Evolutionary conservation across 2,329 filamentous ascomycete genomes (phyloP), one percentile per base, ranked within the genome.

Genomic region (Drechslera avenae): DNA sequence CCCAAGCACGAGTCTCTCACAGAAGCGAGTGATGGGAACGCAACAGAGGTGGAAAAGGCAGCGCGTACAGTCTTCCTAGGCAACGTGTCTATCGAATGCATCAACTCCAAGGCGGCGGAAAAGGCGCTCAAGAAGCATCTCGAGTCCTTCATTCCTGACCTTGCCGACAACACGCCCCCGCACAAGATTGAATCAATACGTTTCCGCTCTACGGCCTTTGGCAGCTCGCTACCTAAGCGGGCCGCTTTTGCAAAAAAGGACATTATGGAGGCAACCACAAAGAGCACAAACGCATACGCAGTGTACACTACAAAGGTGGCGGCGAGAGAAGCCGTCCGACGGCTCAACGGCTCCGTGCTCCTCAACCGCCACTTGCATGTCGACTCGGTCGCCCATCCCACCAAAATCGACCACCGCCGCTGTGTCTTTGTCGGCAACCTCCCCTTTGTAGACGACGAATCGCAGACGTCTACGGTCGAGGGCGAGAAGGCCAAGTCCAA

Each of bases 351-450:
- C 40, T 90, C 84, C 1, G 79, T 90, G 13, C 82, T 97, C 2
- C 83, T 99, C 13, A 89, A 90, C 61, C 87, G 94, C 26, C 94
- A 99, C 74, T 77, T 99, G 48, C 86, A 93, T 34, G 93, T 93
- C 18, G 94, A 99, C 76, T 90, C 86, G 60, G 87, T 99, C 28
- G 90, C 92, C 0, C 91, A 97, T 74, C 94, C 94, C 0, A 82
- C 89, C 12, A 84, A 87, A 33, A 85, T 87, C 14, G 93, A 96
- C 69, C 86, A 96, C 73, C 86, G 88, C 52, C 88, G 92, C 46
- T 99, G 94, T 73, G 87, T 99, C 13, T 99, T 99, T 68, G 90
- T 99, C 19, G 94, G 94, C 39, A 99, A 99, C 69, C 82, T 99
- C 1, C 91, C 91, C 41, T 99, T 99, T 66, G 90, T 99, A 13